These are phyloP conservation scores for Sphagnum fallax DNA, from an alignment of 228 moss, liverwort and hornwort species.

Conservation along the genomic window DNA sequence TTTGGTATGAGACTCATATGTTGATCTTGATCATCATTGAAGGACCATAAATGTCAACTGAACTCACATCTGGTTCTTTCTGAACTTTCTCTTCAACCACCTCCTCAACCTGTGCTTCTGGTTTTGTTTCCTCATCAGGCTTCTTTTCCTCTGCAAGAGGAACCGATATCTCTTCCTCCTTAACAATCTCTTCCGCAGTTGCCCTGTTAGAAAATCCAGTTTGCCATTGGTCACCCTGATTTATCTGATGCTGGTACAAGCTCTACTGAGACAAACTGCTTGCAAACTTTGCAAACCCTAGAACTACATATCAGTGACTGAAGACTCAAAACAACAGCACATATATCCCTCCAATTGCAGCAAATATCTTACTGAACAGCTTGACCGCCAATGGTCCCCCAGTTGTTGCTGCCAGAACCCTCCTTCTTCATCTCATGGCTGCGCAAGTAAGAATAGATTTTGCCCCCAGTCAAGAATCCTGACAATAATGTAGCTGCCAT, in stretches of 20 bases:
- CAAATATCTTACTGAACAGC: constrained; percentile 46
- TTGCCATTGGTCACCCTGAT: too few relatives aligned
- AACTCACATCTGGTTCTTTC: constrained; percentile 61
- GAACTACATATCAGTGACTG: too few relatives aligned
- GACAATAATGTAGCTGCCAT: not conserved
- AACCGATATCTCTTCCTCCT: constrained; percentile 37
- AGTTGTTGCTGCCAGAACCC: constrained; percentile 87
- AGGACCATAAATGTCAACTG: too few relatives aligned
- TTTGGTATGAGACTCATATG: too few relatives aligned
- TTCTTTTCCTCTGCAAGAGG: constrained; percentile 35
- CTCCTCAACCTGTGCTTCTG: constrained; percentile 22
- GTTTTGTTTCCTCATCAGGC: constrained; percentile 10
- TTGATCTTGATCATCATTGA: too few relatives aligned
- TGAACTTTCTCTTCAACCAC: constrained; percentile 29
- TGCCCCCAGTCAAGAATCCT: constrained; percentile 1
- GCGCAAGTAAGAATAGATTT: constrained; percentile 3
- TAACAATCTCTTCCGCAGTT: constrained; percentile 9
- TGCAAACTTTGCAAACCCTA: too few relatives aligned
- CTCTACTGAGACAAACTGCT: too few relatives aligned
- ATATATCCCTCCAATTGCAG: too few relatives aligned
- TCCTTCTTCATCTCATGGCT: constrained; percentile 81
- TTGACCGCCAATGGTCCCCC: constrained; percentile 75
- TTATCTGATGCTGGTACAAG: too few relatives aligned
- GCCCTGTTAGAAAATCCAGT: constrained; percentile 22
- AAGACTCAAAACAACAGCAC: too few relatives aligned